phyloP scores from a whole-genome alignment of 164 flowering plant species.

The Euptelea pleiosperma region DNA sequence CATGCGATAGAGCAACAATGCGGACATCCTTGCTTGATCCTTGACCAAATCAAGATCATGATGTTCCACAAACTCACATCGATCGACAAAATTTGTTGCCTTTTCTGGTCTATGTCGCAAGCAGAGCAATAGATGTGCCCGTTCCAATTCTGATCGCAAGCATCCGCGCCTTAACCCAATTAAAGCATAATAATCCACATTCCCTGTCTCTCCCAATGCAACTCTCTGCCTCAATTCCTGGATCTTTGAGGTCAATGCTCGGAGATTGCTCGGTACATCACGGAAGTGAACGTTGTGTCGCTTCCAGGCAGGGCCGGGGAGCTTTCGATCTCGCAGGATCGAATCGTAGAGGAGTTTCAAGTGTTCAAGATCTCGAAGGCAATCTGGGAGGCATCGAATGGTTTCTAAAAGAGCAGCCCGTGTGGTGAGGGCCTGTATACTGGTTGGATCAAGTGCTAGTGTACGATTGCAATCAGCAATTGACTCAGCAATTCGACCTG shows the following conservation, averaged over 20 bases:
- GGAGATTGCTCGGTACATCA: constrained; percentile 68
- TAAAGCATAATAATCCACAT: constrained; percentile 77
- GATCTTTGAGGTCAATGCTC: constrained; percentile 46
- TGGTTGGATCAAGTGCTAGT: constrained; percentile 69
- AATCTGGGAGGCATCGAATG: constrained; percentile 71
- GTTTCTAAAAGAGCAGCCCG: constrained; percentile 69
- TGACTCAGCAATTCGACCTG: constrained; percentile 78
- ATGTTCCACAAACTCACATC: constrained; percentile 73
- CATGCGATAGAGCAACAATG: constrained; percentile 69
- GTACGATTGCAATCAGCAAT: constrained; percentile 86
- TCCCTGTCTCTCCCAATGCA: constrained; percentile 59
- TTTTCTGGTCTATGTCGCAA: constrained; percentile 80
- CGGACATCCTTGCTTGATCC: constrained; percentile 81
- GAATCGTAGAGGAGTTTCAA: constrained; percentile 80
- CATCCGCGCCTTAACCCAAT: constrained; percentile 87
- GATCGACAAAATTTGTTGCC: constrained; percentile 53
- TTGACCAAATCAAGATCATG: constrained; percentile 62
- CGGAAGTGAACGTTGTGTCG: constrained; percentile 52
- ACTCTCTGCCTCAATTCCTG: constrained; percentile 65
- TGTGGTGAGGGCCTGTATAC: constrained; percentile 65
- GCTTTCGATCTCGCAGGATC: constrained; percentile 68
- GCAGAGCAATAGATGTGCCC: constrained; percentile 69
- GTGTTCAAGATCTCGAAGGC: constrained; percentile 89
- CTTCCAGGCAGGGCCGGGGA: constrained; percentile 86
- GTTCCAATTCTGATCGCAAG: constrained; percentile 73